Base-by-base conservation (phyloP, 805 yeast genomes). In the Suhomyces pyralidae region DNA sequence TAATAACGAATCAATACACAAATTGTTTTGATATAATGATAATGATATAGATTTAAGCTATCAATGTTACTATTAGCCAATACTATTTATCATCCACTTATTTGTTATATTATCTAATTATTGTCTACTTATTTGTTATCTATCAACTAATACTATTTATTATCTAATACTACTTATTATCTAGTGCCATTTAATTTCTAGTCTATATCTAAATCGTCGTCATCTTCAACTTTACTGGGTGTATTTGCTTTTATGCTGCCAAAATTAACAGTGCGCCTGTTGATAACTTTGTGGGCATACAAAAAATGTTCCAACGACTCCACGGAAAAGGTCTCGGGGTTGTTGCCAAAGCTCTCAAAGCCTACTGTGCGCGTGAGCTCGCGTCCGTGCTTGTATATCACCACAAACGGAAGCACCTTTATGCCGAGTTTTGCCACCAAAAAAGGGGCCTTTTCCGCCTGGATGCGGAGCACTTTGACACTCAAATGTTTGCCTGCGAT, bases 381-480 rank as follows among this genome's bases (percentile, higher is more conserved):
- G 44, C 76, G 67, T 1, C 92, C 92, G 36, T 79, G 71, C 10
- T 69, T 71, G 61, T 85, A 90, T 7, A 83, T 73, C 1, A 86
- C 67, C 2, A 89, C 83, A 57, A 84, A 85, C 0, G 97, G 97
- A 5, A 90, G 72, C 9, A 86, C 83, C 62, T 85, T 81, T 48
- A 90, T 76, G 2, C 74, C 71, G 40, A 90, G 74, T 61, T 82
- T 83, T 2, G 82, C 69, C 4, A 83, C 90, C 45, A 90, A 70
- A 61, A 90, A 90, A 3, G 96, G 91, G 1, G 92, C 87, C 38
- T 79, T 70, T 34, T 74, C 79, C 0, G 88, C 96, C 51, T 78
- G 73, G 3, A 87, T 78, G 45, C 79, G 74, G 19, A 79, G 66
- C 53, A 86, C 81, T 52, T 73, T 75, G 1, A 88, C 73, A 2